Conservation (phyloP, 208 protist genomes). For the Crithidia bombi region DNA sequence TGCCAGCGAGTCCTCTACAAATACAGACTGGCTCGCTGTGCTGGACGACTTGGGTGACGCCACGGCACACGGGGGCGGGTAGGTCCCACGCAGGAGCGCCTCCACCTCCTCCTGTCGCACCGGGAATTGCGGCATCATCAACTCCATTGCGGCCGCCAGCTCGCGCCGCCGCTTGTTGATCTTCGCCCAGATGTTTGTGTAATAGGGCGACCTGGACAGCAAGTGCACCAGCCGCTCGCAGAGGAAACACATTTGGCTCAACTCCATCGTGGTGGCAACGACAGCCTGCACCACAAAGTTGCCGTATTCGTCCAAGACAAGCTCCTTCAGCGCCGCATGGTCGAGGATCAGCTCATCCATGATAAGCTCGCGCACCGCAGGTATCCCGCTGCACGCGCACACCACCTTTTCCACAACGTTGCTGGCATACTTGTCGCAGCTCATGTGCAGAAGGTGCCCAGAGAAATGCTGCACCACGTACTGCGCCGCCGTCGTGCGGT, state of each 20-base stretch:
- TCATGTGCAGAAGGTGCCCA: slow-evolving; percentile 70
- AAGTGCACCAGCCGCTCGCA: not conserved
- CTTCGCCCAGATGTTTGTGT: slow-evolving; percentile 46
- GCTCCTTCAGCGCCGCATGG: slow-evolving; percentile 63
- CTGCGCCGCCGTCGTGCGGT: slow-evolving; percentile 47
- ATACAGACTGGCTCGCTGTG: not conserved
- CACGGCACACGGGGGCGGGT: too few species aligned
- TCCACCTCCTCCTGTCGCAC: too few species aligned
- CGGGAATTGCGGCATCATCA: too few species aligned
- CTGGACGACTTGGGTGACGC: too few species aligned
- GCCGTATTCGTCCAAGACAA: slow-evolving; percentile 77
- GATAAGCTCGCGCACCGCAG: slow-evolving; percentile 61
- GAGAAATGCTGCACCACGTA: slow-evolving; percentile 63
- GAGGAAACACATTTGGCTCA: not conserved
- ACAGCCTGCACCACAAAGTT: slow-evolving; percentile 90
- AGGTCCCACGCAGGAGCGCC: too few species aligned
- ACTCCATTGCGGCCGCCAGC: not conserved
- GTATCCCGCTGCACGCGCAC: slow-evolving; percentile 57
- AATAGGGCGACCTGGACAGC: slow-evolving; percentile 3
- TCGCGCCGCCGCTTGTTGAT: slow-evolving; percentile 27
- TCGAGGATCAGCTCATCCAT: slow-evolving; percentile 84
- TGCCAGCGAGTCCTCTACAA: not conserved
- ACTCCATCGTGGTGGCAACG: slow-evolving; percentile 17
- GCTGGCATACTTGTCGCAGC: slow-evolving; percentile 81
- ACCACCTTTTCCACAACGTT: slow-evolving; percentile 89